Evolutionary conservation across 192 early-diverging fungal species (phyloP).

Genomic region (Coemansia aciculifera): DNA sequence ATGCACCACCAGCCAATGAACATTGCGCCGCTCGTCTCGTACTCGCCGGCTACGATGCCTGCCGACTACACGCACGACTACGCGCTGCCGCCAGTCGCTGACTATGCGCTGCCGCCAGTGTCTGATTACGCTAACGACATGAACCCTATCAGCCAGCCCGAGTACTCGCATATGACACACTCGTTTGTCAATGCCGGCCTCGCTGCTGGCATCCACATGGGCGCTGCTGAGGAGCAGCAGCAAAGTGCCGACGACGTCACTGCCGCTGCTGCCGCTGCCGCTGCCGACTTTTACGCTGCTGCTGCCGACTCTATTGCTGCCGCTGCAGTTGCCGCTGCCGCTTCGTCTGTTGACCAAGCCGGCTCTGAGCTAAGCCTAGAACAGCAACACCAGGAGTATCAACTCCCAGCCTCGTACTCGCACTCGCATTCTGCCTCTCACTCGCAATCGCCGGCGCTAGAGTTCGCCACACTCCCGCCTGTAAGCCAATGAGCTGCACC

Average conservation of each 20-base stretch:
- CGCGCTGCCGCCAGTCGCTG: slow-evolving; percentile 17
- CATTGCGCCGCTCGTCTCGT: slow-evolving; percentile 13
- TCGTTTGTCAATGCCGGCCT: slow-evolving; percentile 28
- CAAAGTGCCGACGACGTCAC: slow-evolving; percentile 5
- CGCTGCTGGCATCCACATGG: slow-evolving; percentile 1
- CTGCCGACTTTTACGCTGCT: slow-evolving; percentile 1
- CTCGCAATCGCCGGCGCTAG: background rate
- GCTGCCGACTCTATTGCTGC: slow-evolving; percentile 2
- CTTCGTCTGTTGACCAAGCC: background rate
- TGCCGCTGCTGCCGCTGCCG: slow-evolving; percentile 22
- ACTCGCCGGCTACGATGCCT: slow-evolving; percentile 4
- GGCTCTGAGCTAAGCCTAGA: background rate
- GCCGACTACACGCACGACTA: slow-evolving; percentile 17
- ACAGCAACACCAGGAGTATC: background rate
- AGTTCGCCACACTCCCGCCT: slow-evolving; percentile 1
- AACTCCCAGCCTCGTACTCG: background rate
- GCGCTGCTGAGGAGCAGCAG: background rate
- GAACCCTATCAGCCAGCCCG: slow-evolving; percentile 12
- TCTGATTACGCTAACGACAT: slow-evolving; percentile 9
- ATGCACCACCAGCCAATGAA: slow-evolving; percentile 12
- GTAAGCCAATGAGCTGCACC: background rate
- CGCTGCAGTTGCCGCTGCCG: background rate
- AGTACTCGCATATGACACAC: slow-evolving; percentile 18
- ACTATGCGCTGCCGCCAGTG: slow-evolving; percentile 18
- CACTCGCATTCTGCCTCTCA: background rate